Evolutionary conservation across 495 filamentous ascomycete genomes (phyloP), one percentile per base, ranked within the genome.

Genomic region (Parathielavia hyrcaniae): DNA sequence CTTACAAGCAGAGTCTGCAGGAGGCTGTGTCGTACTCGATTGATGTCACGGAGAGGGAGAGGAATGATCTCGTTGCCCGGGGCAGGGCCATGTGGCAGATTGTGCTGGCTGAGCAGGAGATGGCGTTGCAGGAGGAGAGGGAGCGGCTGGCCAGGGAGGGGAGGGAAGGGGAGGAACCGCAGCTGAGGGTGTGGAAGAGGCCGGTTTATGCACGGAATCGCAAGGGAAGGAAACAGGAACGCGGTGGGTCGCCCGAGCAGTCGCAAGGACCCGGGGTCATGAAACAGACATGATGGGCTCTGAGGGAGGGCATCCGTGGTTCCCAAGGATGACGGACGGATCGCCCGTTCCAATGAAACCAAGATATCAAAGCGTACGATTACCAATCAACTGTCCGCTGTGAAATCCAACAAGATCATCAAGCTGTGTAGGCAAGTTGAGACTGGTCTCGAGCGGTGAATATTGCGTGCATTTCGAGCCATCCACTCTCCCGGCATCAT

Each of bases 81-180:
- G 75, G 74, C 0, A 66, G 65, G 34, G 78, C 72, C 51, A 71
- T 83, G 74, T 75, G 75, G 60, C 60, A 60, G 47, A 62, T 83
- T 23, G 73, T 83, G 35, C 59, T 71, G 45, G 51, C 68, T 59
- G 81, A 84, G 73, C 68, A 61, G 55, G 67, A 50, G 48, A 51
- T 80, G 32, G 74, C 71, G n/a, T 60, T 68, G 43, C 46, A 67
- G 57, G 80, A 83, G 67, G 67, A 59, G 16, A 56, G 43, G 55
- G 61, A 60, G 47, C 47, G 49, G 47, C 32, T 60, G 35, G 46
- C 32, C 51, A 59, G 55, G 53, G 48, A 50, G 48, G 58, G 19
- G 30, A 56, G 16, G 32, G 54, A 22, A 22, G 45, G 26, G 7
- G 47, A 46, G 46, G 47, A 52, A 38, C 10, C 19, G 17, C 23